Evolutionary conservation across 1,139 yeast genomes (phyloP), one percentile per base, ranked within the genome.

Genomic region (Taphrina pruni): DNA sequence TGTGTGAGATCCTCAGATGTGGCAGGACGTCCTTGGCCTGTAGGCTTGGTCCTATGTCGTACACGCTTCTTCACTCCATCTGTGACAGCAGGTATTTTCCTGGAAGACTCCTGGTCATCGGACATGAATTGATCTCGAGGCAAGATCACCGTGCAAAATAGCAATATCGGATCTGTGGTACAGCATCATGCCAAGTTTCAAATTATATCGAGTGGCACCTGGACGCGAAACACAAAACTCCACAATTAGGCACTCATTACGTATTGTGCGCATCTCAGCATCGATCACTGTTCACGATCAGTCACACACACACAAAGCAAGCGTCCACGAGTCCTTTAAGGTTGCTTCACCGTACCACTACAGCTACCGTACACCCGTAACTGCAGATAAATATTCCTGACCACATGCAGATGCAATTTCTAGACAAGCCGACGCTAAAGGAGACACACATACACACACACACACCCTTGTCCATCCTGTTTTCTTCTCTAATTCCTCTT

Each of bases 1-100:
- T n/a, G 8, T 26, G 32, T 26, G 17, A 7, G 8, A 7, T 45
- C 17, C 17, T n/a, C 48, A 14, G 48, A 17, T 7, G 20, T 45
- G 12, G 20, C 20, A n/a, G 20, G 12, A 12, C 20, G 48, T 45
- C 48, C 48, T 14, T 45, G n/a, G n/a, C n/a, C 36, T 36, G 7
- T 50, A n/a, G 54, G 54, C 36, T 50, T 50, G n/a, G 54, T 50
- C 36, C 54, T 50, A 21, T 50, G 35, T 21, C 54, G 54, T 21
- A 8, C 21, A 20, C 54, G 54, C 21, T 50, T 50, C 36, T 50
- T 50, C 9, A 8, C 36, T n/a, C 11, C 54, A 17, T 45, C 48
- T n/a, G 12, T n/a, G 48, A 45, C 48, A 7, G n/a, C 20, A n/a
- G 48, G 20, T n/a, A 17, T 8, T 2, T n/a, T 45, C 17, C 8